phyloP scores from a whole-genome alignment of 2,329 filamentous ascomycete genomes.

The Rhexocercosporidium sp. region DNA sequence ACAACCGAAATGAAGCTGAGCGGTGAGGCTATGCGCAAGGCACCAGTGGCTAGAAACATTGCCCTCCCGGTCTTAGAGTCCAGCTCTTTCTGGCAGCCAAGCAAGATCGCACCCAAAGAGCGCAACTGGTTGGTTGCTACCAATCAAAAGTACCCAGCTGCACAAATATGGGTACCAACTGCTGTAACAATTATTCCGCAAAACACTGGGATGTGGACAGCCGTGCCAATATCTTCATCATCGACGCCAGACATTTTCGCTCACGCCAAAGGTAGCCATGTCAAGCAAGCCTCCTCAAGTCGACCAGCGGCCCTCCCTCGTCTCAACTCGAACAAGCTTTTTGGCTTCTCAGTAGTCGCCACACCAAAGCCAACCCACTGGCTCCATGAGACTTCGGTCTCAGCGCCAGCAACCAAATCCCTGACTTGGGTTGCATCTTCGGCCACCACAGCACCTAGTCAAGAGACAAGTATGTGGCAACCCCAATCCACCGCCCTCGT shows the following conservation, averaged over 20 bases:
- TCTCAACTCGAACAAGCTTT: constrained; percentile 18
- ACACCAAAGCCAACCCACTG: constrained; percentile 8
- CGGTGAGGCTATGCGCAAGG: constrained; percentile 15
- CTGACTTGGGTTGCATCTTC: constrained; percentile 4
- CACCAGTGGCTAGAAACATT: constrained; percentile 1
- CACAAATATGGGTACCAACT: constrained; percentile 19
- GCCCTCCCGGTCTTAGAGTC: constrained; percentile 22
- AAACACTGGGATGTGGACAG: constrained; percentile 23
- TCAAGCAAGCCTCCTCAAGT: constrained; percentile 13
- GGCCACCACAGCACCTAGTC: neutral
- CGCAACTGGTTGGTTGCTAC: constrained; percentile 16
- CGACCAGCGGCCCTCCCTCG: constrained; percentile 6
- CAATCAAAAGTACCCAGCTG: neutral
- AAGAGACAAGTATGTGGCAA: constrained; percentile 29
- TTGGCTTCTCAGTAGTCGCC: neutral
- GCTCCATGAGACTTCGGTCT: constrained; percentile 21
- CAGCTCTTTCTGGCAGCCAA: constrained; percentile 20
- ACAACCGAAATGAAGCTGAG: neutral
- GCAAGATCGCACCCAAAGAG: neutral
- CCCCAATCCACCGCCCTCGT: neutral
- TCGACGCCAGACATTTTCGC: constrained; percentile 28
- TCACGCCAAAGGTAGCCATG: constrained; percentile 16
- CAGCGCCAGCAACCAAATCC: constrained; percentile 12
- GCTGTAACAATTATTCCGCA: neutral
- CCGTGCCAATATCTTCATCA: neutral